These are phyloP conservation scores for Cystofilobasidium bisporidii DNA, from an alignment of 768 basidiomycete species.

Conservation along the genomic window DNA sequence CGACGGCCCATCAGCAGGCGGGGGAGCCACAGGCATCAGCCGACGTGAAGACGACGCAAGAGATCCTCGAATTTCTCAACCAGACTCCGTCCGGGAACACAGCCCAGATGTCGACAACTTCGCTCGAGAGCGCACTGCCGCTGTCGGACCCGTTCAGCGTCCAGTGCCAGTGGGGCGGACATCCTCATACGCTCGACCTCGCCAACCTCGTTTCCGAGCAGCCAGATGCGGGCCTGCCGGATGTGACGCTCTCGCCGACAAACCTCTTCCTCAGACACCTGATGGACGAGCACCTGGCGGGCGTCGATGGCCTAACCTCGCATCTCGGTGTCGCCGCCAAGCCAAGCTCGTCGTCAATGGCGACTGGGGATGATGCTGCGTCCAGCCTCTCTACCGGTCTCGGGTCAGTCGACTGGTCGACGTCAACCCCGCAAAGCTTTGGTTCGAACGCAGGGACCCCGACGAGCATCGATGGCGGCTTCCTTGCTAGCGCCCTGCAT, in stretches of 20 bases:
- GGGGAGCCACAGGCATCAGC: not conserved
- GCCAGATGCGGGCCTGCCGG: not conserved
- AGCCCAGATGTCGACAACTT: no score
- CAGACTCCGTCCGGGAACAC: not conserved
- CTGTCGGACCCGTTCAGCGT: not conserved
- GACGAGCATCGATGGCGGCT: not conserved
- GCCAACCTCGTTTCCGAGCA: not conserved
- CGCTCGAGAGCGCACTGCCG: no score
- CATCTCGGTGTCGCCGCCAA: not conserved
- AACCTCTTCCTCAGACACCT: constrained; percentile 26
- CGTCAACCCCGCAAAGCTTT: not conserved
- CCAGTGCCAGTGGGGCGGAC: constrained; percentile 22
- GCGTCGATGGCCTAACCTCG: not conserved
- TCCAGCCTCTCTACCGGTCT: not conserved
- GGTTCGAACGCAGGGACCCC: not conserved
- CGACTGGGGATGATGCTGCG: not conserved
- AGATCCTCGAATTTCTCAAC: not conserved
- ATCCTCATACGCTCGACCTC: constrained; percentile 13
- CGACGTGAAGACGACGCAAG: not conserved
- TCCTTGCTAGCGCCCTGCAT: not conserved
- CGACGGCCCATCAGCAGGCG: not conserved
- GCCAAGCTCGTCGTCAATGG: no score
- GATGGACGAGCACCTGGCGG: constrained; percentile 21
- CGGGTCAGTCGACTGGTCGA: not conserved
- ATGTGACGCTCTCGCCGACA: not conserved